Percentiles rank a stretch among this genome's conserved stretches.
Evolutionary conservation across 192 early-diverging fungal genomes (phyloP).

Genomic region (Dissophora globulifera): DNA sequence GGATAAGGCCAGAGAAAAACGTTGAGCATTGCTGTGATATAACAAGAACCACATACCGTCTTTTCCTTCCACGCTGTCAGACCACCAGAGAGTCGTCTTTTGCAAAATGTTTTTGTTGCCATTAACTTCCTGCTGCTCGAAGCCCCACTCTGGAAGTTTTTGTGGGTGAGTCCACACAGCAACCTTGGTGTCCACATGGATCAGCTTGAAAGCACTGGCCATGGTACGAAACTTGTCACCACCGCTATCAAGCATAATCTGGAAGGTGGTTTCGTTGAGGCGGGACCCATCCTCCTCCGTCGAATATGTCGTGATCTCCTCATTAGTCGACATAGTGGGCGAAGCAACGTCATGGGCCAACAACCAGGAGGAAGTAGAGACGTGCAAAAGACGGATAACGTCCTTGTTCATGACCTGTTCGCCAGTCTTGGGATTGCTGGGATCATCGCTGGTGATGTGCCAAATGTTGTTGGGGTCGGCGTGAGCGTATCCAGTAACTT

Average conservation of each 20-base stretch:
- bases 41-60: constrained; percentile 76
- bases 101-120: constrained; percentile 89
- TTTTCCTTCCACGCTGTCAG: constrained; percentile 81
- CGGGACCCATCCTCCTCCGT: constrained; percentile 64
- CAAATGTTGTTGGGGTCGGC: constrained; percentile 79
- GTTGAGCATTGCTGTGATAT: too few species aligned
- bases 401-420: constrained; percentile 74
- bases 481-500: constrained; percentile 88
- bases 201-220: constrained; percentile 73
- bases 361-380: constrained; percentile 65
- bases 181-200: constrained; percentile 84
- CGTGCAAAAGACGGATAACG: constrained; percentile 80
- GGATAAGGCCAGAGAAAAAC: too few species aligned
- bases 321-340: constrained; percentile 71
- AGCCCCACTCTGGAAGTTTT: constrained; percentile 89
- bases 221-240: constrained; percentile 64
- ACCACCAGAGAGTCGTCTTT: constrained; percentile 78
- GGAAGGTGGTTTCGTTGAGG: constrained; percentile 67
- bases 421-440: constrained; percentile 53
- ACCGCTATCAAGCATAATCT: constrained; percentile 68
- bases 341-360: constrained; percentile 75
- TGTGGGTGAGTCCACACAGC: constrained; percentile 77
- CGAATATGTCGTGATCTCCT: constrained; percentile 71
- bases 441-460: constrained; percentile 55
- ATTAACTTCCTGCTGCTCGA: constrained; percentile 89